Evolutionary conservation across 2,329 filamentous ascomycete genomes (phyloP).

Genomic region (Claviceps pusilla): DNA sequence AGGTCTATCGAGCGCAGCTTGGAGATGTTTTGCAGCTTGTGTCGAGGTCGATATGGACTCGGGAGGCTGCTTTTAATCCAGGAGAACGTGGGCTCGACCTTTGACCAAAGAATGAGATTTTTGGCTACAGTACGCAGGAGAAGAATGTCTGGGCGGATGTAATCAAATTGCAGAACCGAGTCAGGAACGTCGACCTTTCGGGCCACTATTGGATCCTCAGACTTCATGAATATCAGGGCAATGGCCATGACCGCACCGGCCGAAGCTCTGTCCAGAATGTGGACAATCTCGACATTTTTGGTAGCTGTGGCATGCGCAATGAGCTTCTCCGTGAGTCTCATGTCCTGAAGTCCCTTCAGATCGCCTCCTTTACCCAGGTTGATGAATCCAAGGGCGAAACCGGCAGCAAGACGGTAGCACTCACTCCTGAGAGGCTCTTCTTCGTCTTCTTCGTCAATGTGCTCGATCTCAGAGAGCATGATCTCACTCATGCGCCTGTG

Average conservation of each 20-base stretch:
- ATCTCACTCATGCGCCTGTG: slow-evolving; percentile 98
- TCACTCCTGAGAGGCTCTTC: slow-evolving; percentile 79
- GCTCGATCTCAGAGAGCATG: slow-evolving; percentile 94
- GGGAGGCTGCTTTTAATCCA: slow-evolving; percentile 72
- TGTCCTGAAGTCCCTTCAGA: slow-evolving; percentile 77
- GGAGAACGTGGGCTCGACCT: slow-evolving; percentile 53
- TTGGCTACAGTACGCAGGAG: slow-evolving; percentile 77
- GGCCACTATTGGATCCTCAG: slow-evolving; percentile 72
- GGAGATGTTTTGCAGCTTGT: slow-evolving; percentile 42
- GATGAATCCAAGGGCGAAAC: slow-evolving; percentile 84
- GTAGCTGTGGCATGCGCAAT: slow-evolving; percentile 73
- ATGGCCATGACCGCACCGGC: slow-evolving; percentile 86
- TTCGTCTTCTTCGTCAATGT: slow-evolving; percentile 64
- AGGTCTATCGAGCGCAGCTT: slow-evolving; percentile 67
- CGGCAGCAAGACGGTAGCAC: slow-evolving; percentile 88
- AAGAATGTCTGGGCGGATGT: slow-evolving; percentile 84
- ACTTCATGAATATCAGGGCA: slow-evolving; percentile 92
- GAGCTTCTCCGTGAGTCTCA: slow-evolving; percentile 80
- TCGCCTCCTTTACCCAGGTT: slow-evolving; percentile 86
- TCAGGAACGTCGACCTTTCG: slow-evolving; percentile 88
- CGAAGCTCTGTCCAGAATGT: slow-evolving; percentile 82
- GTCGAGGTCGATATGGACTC: slow-evolving; percentile 45
- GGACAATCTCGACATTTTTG: slow-evolving; percentile 82
- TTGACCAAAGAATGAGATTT: slow-evolving; percentile 85
- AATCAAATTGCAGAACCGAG: slow-evolving; percentile 82